Conservation (phyloP, 2,329 filamentous ascomycete genomes). For the Ascochyta clinopodiicola region DNA sequence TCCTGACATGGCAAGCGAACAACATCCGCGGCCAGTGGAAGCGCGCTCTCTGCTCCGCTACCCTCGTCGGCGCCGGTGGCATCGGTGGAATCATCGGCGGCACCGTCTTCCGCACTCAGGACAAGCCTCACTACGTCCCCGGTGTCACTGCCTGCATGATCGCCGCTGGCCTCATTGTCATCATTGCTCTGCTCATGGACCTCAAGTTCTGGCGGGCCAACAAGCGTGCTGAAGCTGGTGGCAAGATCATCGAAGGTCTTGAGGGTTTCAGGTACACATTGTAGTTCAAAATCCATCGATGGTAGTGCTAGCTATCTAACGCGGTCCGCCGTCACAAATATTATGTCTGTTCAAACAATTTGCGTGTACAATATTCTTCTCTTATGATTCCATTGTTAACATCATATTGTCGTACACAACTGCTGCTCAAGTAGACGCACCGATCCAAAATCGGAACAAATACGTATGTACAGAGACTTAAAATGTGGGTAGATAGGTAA, state of each 20-base stretch:
- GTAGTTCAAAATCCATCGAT: not conserved
- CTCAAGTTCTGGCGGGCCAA: constrained; percentile 48
- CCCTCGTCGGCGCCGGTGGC: constrained; percentile 76
- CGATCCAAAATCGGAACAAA: no score
- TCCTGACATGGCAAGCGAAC: constrained; percentile 83
- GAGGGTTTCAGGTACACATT: constrained; percentile 42
- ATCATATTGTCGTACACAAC: no score
- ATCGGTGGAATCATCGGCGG: constrained; percentile 80
- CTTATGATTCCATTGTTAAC: no score
- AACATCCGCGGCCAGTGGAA: constrained; percentile 91
- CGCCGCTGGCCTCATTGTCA: constrained; percentile 43
- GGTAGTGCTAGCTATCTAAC: not conserved
- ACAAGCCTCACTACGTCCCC: constrained; percentile 44
- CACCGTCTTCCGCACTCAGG: constrained; percentile 68
- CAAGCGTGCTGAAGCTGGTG: constrained; percentile 47
- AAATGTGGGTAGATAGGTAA: no score
- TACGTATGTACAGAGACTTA: no score
- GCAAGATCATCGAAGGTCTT: constrained; percentile 48
- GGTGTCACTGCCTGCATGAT: constrained; percentile 49
- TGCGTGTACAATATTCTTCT: no score
- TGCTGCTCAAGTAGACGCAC: no score
- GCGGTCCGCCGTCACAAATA: not conserved
- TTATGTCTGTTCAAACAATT: not conserved
- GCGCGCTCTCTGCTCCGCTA: constrained; percentile 77
- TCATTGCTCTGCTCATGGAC: constrained; percentile 40